Base-by-base conservation (phyloP, 768 basidiomycete genomes). In the Termitomyces eurrhizus region DNA sequence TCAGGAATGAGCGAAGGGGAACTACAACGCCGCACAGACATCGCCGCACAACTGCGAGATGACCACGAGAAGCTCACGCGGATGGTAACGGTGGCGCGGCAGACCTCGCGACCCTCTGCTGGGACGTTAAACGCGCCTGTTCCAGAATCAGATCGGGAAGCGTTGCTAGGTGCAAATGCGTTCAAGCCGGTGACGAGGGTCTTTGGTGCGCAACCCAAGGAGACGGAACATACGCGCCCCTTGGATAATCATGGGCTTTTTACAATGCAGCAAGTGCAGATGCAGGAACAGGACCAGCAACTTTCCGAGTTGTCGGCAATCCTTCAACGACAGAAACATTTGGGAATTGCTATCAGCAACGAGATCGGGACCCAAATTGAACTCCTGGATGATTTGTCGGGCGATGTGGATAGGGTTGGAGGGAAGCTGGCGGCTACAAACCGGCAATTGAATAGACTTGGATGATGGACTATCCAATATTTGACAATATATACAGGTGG, bases 1-100 rank as follows among this genome's bases (percentile, higher is more conserved):
- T 77, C 78, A 45, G 93, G 91, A 41, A 83, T 98, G 82, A 88
- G 85, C 64, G 87, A 93, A 72, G 96, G 96, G n/a, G 96, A 98
- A 79, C 78, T 93, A 67, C 88, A 90, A 74, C 78, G 96, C 58
- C 80, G 96, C 63, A 88, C 88, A 62, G 95, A 95, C 68, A 88
- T 97, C 87, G 86, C 95, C 54, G 90, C 88, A 57, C 80, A 89
- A 60, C 77, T 98, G 65, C 89, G 90, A 74, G 93, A 95, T 70
- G 95, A 98, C 71, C 89, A 92, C 76, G 91, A 91, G 77, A 92
- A 89, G 77, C 78, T 97, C 60, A 84, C 85, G 42, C 86, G 85
- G 79, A 92, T 96, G 80, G 88, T 93, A 45, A 89, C 91, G 37
- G 84, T 91, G 50, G 88, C 83, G 35, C 83, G 83, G 60, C 84